Conservation (phyloP, 805 yeast genomes). For the Starmerella bombicola region DNA sequence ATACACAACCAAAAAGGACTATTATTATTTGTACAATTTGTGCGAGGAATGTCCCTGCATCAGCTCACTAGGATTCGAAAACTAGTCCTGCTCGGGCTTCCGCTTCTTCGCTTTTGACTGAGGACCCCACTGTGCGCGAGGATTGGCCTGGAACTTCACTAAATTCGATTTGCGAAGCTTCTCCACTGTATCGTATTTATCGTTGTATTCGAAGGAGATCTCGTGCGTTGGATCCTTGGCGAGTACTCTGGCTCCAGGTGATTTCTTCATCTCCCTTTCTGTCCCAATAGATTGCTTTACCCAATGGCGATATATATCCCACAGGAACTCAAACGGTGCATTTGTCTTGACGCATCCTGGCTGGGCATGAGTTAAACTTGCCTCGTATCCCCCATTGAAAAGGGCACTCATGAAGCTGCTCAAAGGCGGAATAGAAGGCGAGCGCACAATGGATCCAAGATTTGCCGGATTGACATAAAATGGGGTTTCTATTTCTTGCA, state of each 20-base stretch:
- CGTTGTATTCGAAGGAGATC: slow-evolving; percentile 46
- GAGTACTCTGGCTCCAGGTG: slow-evolving; percentile 28
- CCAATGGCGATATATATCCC: slow-evolving; percentile 64
- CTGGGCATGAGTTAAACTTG: slow-evolving; percentile 80
- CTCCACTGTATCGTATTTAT: slow-evolving; percentile 45
- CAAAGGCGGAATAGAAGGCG: slow-evolving; percentile 69
- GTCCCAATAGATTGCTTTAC: slow-evolving; percentile 33
- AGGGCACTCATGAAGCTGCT: slow-evolving; percentile 62
- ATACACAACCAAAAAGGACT: too few relatives aligned
- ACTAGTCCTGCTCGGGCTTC: too few relatives aligned
- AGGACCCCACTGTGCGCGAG: slow-evolving; percentile 96
- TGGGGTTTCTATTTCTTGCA: slow-evolving; percentile 52
- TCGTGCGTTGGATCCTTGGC: slow-evolving; percentile 23
- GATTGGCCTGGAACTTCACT: slow-evolving; percentile 83
- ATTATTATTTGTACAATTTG: too few relatives aligned
- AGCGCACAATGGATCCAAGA: slow-evolving; percentile 59
- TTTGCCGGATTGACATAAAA: slow-evolving; percentile 77
- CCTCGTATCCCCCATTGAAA: slow-evolving; percentile 69
- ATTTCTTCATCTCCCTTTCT: slow-evolving; percentile 27
- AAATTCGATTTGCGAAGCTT: slow-evolving; percentile 61
- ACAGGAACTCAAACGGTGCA: slow-evolving; percentile 71
- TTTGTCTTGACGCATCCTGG: slow-evolving; percentile 78
- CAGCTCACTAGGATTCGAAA: too few relatives aligned
- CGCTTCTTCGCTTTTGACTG: slow-evolving; percentile 42
- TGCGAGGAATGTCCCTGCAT: too few relatives aligned